Percentiles rank a stretch among this genome's conserved stretches.
These are phyloP conservation scores for Conticribra guillardii DNA, from an alignment of 108 stramenopile species.

Conservation along the genomic window DNA sequence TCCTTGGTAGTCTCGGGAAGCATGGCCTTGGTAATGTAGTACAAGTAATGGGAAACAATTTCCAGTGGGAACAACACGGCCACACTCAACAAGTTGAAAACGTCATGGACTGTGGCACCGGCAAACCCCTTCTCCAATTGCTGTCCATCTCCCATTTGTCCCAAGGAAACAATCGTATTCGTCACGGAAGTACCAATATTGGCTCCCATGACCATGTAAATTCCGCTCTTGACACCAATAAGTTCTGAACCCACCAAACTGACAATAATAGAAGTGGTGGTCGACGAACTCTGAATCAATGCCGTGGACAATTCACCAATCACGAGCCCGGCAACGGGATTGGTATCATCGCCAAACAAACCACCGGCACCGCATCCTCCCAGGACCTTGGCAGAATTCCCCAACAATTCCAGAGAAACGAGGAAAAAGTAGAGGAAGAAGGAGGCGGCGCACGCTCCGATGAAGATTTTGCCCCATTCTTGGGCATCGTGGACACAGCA, in stretches of 20 bases:
- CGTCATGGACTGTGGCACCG: constrained; percentile 92
- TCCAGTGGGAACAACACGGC: constrained; percentile 83
- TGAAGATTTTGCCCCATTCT: constrained; percentile 62
- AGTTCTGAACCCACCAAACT: constrained; percentile 75
- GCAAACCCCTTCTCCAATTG: constrained; percentile 90
- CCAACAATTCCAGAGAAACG: constrained; percentile 79
- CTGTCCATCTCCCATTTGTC: constrained; percentile 85
- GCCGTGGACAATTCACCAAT: constrained; percentile 86
- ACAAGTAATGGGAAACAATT: constrained; percentile 62
- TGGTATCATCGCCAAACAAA: constrained; percentile 78
- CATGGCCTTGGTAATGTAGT: constrained; percentile 68
- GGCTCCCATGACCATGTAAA: constrained; percentile 93
- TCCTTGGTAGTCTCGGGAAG: constrained; percentile 49
- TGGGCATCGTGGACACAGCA: constrained; percentile 73
- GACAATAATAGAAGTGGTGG: constrained; percentile 90
- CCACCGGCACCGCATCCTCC: constrained; percentile 81
- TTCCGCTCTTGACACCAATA: constrained; percentile 64
- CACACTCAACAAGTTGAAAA: constrained; percentile 90
- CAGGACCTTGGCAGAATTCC: constrained; percentile 83
- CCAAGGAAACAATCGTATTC: constrained; percentile 86
- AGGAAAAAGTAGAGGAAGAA: constrained; percentile 94
- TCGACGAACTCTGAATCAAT: constrained; percentile 86
- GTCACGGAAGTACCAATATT: constrained; percentile 91
- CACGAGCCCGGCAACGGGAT: constrained; percentile 88
- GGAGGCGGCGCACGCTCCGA: constrained; percentile 54